A percentile compares a stretch with the other conserved stretches of the same genome.
Conservation (phyloP, 768 basidiomycete genomes). For the Saitozyma podzolica region DNA sequence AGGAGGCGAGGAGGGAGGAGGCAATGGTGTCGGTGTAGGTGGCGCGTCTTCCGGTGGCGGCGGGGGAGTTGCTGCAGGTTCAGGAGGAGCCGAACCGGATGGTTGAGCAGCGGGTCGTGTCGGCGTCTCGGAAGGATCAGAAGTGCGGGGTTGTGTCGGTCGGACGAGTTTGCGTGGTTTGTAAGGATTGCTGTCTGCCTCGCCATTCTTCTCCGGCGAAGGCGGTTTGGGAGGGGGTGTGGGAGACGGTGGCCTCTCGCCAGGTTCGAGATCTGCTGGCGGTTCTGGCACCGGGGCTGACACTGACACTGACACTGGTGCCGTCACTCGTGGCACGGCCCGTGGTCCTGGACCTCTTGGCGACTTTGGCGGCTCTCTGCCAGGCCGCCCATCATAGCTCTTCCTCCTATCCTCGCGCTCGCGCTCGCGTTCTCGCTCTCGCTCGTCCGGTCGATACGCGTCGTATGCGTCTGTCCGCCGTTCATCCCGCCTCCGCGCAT, state of each 20-base stretch:
- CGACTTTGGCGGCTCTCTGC: background rate
- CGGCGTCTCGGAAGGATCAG: too few species aligned
- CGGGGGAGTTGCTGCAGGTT: slow-evolving; percentile 14
- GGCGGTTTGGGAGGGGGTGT: too few species aligned
- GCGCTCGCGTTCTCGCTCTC: background rate
- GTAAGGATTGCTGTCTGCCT: too few species aligned
- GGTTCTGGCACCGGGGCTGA: background rate
- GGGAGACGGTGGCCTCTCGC: too few species aligned
- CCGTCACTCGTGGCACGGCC: background rate
- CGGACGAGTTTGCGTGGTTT: too few species aligned
- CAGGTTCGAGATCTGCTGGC: too few species aligned
- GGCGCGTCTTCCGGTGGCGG: slow-evolving; percentile 19
- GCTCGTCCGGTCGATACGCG: background rate
- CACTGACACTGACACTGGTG: background rate
- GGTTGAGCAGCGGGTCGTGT: background rate
- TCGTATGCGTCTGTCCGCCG: background rate
- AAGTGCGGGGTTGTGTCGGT: too few species aligned
- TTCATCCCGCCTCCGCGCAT: background rate
- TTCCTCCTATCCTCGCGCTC: background rate
- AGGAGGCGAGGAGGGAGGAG: slow-evolving; percentile 28
- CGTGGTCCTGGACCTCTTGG: background rate
- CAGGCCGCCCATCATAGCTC: background rate
- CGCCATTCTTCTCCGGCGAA: too few species aligned
- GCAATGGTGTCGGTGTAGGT: slow-evolving; percentile 19
- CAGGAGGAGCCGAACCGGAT: background rate